Percentiles rank a stretch among this genome's conserved stretches.
Evolutionary conservation across 2,329 filamentous ascomycete species (phyloP).

Genomic region (Geosmithia putterillii): DNA sequence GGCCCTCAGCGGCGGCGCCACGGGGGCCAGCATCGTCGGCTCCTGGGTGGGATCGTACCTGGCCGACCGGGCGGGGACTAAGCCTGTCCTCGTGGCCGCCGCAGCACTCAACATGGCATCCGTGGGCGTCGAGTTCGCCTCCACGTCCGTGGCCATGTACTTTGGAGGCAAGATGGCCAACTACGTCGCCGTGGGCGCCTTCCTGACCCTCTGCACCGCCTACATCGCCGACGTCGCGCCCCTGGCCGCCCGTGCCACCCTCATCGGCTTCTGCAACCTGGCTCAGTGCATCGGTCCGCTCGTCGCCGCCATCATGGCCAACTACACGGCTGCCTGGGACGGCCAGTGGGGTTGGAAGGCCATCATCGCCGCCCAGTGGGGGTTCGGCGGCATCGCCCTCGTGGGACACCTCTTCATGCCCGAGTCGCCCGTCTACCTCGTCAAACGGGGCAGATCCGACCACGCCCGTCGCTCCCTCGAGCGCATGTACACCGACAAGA

Average conservation of each 20-base stretch:
- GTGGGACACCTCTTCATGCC: constrained; percentile 21
- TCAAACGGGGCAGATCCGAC: constrained; percentile 19
- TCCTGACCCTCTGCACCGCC: constrained; percentile 22
- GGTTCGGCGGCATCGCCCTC: constrained; percentile 20
- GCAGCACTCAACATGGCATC: constrained; percentile 13
- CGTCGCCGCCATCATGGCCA: constrained; percentile 21
- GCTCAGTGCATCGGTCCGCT: constrained; percentile 26
- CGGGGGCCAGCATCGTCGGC: constrained; percentile 11
- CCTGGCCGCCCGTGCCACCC: constrained; percentile 20
- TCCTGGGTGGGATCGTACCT: constrained; percentile 11
- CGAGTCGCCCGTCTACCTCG: constrained; percentile 27
- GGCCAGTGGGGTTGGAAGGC: constrained; percentile 28
- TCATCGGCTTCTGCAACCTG: constrained; percentile 23
- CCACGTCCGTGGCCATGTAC: constrained; percentile 15
- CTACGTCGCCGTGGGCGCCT: constrained; percentile 18
- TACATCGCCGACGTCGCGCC: constrained; percentile 25
- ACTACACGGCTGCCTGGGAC: constrained; percentile 20
- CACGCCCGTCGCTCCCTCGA: constrained; percentile 18
- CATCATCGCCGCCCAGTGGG: constrained; percentile 26
- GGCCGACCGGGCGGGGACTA: constrained; percentile 11
- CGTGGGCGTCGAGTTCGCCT: constrained; percentile 15
- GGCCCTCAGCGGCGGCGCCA: constrained; percentile 9
- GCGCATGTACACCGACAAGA: constrained; percentile 15
- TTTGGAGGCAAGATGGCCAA: constrained; percentile 17
- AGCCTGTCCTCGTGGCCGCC: constrained; percentile 9